Conservation (phyloP, 2,329 filamentous ascomycete genomes). For the Parascedosporium putredinis region DNA sequence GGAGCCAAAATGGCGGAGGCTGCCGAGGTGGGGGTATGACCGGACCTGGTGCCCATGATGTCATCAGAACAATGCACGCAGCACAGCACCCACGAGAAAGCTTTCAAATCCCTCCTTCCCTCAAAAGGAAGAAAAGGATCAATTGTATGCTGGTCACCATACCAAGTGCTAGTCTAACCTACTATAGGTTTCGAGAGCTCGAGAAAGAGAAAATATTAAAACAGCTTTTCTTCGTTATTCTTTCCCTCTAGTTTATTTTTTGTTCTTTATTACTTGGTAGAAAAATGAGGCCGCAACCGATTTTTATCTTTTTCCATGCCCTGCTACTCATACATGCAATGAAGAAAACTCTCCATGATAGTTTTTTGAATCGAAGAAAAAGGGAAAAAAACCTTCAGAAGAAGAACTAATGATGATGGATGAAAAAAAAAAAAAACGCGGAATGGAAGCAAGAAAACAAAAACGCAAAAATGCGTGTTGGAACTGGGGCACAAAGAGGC, state of each 20-base stretch:
- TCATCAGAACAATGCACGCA: too few species aligned
- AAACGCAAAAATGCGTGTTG: not conserved
- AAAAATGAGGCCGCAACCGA: constrained; percentile 6
- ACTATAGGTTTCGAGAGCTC: too few species aligned
- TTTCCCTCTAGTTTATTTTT: constrained; percentile 4
- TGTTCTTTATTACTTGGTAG: not conserved
- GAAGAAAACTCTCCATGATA: constrained; percentile 4
- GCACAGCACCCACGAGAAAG: too few species aligned
- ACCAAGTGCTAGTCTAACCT: too few species aligned
- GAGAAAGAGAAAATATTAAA: not conserved
- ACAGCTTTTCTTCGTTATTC: not conserved
- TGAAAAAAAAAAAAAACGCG: constrained; percentile 1
- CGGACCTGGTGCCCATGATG: too few species aligned
- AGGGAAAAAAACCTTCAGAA: constrained; percentile 4
- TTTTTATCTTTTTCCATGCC: constrained; percentile 8
- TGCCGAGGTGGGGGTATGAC: too few species aligned
- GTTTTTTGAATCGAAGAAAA: constrained; percentile 5
- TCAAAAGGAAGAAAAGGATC: too few species aligned
- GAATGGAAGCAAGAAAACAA: not conserved
- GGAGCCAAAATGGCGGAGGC: too few species aligned
- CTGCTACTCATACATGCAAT: constrained; percentile 10
- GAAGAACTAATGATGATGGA: too few species aligned
- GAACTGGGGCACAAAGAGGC: too few species aligned
- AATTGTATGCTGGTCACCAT: too few species aligned
- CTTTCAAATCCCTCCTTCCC: too few species aligned